Base-by-base conservation (phyloP, 2,329 filamentous ascomycete species). In the Mycosphaerella sp. region DNA sequence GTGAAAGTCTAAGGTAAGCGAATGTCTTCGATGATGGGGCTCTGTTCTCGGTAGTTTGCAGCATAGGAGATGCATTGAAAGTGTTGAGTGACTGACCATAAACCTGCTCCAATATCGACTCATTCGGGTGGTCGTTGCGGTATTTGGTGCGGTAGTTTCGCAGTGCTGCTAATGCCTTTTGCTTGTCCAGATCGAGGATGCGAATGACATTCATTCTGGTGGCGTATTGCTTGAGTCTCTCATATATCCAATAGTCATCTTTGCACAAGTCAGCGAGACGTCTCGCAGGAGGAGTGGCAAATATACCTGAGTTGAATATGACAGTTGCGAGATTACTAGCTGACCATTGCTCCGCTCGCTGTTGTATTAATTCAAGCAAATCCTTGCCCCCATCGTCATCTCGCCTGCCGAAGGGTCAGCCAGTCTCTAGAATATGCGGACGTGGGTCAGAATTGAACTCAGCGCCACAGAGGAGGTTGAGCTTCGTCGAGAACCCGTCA, bases 221-320 rank as follows among this genome's bases (percentile, higher is more conserved):
- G 2, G 89, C 88, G 53, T 95, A 85, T 67, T 88, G 85, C 75
- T 96, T 96, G 46, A 98, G 74, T 12, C 90, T 81, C 69, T 98
- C 93, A 64, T 96, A 97, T 0, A 98, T 87, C 93, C 93, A 98
- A 71, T 95, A 98, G 67, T 97, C 93, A 69, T 98, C 93, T 32
- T 32, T n/a, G 13, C 30, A n/a, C 30, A 10, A 32, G 30, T 32
- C 2, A 32, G 30, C 30, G 21, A 32, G 8, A 32, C 9, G 13
- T 32, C 13, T 32, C 13, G 30, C 9, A n/a, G 13, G 9, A n/a
- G 9, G 13, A 10, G 30, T 10, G 9, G 30, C 30, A 3, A n/a
- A 32, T 7, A 32, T 32, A 32, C 30, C 30, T 48, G 84, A 90
- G 71, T 96, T 97, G 73, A 98, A 89, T 30, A 98, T 84, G 76